Evolutionary conservation across 2,329 filamentous ascomycete species (phyloP), one percentile per base, ranked within the genome.

Genomic region (Stromatinia cepivora): DNA sequence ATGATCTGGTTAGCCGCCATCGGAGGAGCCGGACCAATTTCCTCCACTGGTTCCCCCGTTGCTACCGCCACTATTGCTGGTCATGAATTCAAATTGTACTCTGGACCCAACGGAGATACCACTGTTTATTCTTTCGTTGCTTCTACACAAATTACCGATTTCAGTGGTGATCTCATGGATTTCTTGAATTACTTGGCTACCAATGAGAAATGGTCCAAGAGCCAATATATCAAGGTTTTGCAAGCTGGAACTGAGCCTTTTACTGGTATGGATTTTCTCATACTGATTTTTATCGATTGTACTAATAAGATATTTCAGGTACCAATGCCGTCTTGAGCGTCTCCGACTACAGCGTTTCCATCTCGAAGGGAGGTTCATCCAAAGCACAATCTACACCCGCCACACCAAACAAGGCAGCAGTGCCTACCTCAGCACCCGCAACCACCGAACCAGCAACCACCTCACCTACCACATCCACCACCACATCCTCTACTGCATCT

Each of bases 1-100:
- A 90, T 90, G 88, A 83, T 90, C 73, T 90, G 88, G 88, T 79
- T 87, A 25, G 82, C 80, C 4, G 85, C 85, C 42, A 78, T 88
- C 50, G 86, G 85, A 39, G 84, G 84, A 64, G 86, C 85, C 2
- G 86, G 86, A 8, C 85, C 86, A 34, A 87, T 89, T 74, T 84
- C 82, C 62, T 78, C 79, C 70, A 84, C 81, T 42, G 86, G 86
- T 62, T 80, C 79, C 25, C 74, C 85, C 5, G 81, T 89, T 72
- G 85, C 84, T 2, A 87, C 82, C 1, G 80, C 84, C 13, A 85
- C 81, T 22, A 81, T 90, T 70, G 85, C 78, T 58, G 87, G 85
- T 54, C 77, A 79, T 46, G 78, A 75, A n/a, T 91, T 85, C 83
- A 83, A 85, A 65, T 79, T 91, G 62, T 90, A 84, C 79, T 82